phyloP scores from a whole-genome alignment of 345 rosid species.

The Reutealis trisperma region DNA sequence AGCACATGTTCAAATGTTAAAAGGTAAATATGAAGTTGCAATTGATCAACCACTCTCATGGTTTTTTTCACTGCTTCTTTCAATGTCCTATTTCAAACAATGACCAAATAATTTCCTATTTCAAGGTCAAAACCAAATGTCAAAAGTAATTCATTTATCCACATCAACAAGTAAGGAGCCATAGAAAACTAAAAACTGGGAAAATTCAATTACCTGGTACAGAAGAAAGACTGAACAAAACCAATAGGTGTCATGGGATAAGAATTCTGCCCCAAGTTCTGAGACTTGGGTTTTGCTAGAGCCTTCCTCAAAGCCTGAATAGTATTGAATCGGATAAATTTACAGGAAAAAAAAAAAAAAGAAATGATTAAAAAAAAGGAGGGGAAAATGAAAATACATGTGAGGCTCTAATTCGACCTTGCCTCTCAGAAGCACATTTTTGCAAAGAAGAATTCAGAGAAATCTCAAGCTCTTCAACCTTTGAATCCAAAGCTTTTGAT shows the following conservation, averaged over 20 bases:
- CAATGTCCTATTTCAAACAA: too few species aligned
- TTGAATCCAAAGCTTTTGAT: constrained; percentile 35
- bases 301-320: constrained; percentile 71
- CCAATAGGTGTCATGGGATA: constrained; percentile 87
- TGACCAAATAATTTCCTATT: too few species aligned
- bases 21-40: too few species aligned
- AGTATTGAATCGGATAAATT: background rate
- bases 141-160: background rate
- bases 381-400: constrained; percentile 47
- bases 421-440: constrained; percentile 79
- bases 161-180: background rate
- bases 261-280: constrained; percentile 39
- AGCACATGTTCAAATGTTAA: too few species aligned
- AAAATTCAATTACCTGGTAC: constrained; percentile 47
- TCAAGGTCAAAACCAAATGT: too few species aligned
- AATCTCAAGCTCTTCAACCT: constrained; percentile 51
- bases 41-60: background rate
- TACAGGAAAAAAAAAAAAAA: too few species aligned
- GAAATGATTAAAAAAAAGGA: background rate
- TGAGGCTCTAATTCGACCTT: constrained; percentile 86
- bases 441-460: constrained; percentile 60
- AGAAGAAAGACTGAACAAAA: constrained; percentile 75
- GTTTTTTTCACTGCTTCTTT: too few species aligned
- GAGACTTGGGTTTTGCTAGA: constrained; percentile 43
- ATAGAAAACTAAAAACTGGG: background rate